Conservation (phyloP, 768 basidiomycete species). For the Agaricus subrufescens region DNA sequence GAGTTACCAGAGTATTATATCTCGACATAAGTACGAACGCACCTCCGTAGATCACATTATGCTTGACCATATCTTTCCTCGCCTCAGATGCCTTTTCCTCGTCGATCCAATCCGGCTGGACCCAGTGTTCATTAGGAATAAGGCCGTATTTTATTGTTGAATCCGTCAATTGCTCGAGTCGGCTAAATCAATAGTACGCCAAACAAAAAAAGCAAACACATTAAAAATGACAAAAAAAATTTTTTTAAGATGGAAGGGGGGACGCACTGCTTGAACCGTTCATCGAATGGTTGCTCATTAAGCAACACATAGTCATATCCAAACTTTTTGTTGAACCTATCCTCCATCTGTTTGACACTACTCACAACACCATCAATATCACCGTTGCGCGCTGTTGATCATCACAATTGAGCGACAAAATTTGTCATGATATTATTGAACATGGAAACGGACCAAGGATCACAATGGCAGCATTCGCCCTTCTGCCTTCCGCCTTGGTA, state of each 20-base stretch:
- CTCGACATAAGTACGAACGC: conserved; percentile 12
- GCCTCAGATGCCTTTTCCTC: conserved; percentile 61
- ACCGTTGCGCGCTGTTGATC: conserved; percentile 46
- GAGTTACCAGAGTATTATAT: background rate
- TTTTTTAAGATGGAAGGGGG: background rate
- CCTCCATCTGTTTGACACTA: conserved; percentile 77
- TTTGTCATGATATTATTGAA: background rate
- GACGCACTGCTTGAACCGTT: conserved; percentile 62
- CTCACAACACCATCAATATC: conserved; percentile 56
- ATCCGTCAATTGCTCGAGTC: conserved; percentile 54
- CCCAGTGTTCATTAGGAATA: conserved; percentile 78
- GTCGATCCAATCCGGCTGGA: conserved; percentile 78
- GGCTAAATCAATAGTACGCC: conserved; percentile 27
- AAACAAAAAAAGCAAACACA: background rate
- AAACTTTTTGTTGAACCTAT: conserved; percentile 86
- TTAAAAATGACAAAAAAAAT: background rate
- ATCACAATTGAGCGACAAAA: conserved; percentile 1
- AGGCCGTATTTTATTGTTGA: conserved; percentile 66
- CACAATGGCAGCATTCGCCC: conserved; percentile 80
- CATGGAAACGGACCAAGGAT: conserved; percentile 47
- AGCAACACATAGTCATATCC: conserved; percentile 84
- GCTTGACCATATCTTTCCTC: conserved; percentile 65
- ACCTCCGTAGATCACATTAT: conserved; percentile 68
- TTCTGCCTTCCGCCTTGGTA: conserved; percentile 41
- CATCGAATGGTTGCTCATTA: conserved; percentile 74